Conservation (phyloP, 495 filamentous ascomycete species). For the Annulohypoxylon moriforme region DNA sequence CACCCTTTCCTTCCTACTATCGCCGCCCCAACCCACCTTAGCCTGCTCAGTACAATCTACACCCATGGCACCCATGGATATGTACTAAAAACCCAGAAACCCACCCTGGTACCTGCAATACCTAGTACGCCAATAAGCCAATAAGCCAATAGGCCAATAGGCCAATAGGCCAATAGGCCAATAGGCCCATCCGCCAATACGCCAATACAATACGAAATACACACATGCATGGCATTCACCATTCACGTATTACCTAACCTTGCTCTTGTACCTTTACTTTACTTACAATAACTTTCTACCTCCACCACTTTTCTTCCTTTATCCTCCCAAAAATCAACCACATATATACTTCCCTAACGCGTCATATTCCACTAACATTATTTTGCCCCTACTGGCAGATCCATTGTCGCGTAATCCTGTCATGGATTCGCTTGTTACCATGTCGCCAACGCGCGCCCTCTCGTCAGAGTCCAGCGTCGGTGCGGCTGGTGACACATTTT, state of each 20-base stretch:
- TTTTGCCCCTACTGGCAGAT: slow-evolving; percentile 2
- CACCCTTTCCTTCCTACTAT: background rate
- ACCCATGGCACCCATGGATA: background rate
- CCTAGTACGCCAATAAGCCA: no score
- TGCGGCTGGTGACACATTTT: slow-evolving; percentile 53
- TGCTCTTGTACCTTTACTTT: slow-evolving; percentile 15
- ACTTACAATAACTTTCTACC: slow-evolving; percentile 15
- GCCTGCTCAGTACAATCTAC: background rate
- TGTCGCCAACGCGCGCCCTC: slow-evolving; percentile 46
- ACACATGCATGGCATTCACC: background rate
- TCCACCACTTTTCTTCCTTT: slow-evolving; percentile 7
- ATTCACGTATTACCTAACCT: background rate
- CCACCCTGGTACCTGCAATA: background rate
- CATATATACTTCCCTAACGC: slow-evolving; percentile 28
- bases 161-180: background rate
- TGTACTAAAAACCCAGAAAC: background rate
- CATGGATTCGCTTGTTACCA: slow-evolving; percentile 41
- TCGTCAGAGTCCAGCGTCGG: slow-evolving; percentile 47
- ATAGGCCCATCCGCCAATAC: background rate
- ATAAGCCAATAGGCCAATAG: background rate
- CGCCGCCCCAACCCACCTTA: background rate
- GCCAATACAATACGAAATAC: background rate
- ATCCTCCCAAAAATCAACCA: slow-evolving; percentile 22
- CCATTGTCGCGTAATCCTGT: slow-evolving; percentile 36
- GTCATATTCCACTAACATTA: slow-evolving; percentile 16